phyloP scores from a whole-genome alignment of 108 stramenopile species.

The Cyclotella distinguenda region DNA sequence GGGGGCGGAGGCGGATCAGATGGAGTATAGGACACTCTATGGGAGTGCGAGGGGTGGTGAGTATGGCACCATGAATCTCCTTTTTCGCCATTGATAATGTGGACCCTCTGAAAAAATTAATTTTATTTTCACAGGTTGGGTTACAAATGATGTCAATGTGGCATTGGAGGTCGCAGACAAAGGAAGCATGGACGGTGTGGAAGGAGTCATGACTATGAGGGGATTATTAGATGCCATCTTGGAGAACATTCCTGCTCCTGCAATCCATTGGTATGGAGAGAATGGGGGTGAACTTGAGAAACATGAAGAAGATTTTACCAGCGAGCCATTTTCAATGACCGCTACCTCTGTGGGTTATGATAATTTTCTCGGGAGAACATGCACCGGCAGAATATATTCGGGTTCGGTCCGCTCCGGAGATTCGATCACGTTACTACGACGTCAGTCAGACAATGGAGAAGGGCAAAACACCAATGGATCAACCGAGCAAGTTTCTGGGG shows the following conservation, averaged over 20 bases:
- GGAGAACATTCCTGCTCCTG: slow-evolving; percentile 75
- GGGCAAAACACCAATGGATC: slow-evolving; percentile 17
- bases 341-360: slow-evolving; percentile 89
- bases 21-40: slow-evolving; percentile 92
- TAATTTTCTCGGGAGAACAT: slow-evolving; percentile 78
- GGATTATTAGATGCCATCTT: slow-evolving; percentile 83
- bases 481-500: slow-evolving; percentile 50
- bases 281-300: slow-evolving; percentile 14
- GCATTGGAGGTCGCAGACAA: slow-evolving; percentile 58
- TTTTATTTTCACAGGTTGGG: no score
- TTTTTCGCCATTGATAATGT: no score
- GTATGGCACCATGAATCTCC: no score
- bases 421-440: slow-evolving; percentile 48
- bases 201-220: slow-evolving; percentile 58
- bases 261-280: slow-evolving; percentile 47
- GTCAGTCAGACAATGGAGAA: slow-evolving; percentile 3
- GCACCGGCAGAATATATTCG: slow-evolving; percentile 77
- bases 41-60: slow-evolving; percentile 77
- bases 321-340: slow-evolving; percentile 76
- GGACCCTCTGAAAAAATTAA: no score
- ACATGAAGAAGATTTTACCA: slow-evolving; percentile 37
- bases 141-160: slow-evolving; percentile 71
- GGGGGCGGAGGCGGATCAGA: slow-evolving; percentile 85
- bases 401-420: slow-evolving; percentile 59
- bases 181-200: slow-evolving; percentile 15